phyloP scores from a whole-genome alignment of 495 filamentous ascomycete species.

The Letharia columbiana region DNA sequence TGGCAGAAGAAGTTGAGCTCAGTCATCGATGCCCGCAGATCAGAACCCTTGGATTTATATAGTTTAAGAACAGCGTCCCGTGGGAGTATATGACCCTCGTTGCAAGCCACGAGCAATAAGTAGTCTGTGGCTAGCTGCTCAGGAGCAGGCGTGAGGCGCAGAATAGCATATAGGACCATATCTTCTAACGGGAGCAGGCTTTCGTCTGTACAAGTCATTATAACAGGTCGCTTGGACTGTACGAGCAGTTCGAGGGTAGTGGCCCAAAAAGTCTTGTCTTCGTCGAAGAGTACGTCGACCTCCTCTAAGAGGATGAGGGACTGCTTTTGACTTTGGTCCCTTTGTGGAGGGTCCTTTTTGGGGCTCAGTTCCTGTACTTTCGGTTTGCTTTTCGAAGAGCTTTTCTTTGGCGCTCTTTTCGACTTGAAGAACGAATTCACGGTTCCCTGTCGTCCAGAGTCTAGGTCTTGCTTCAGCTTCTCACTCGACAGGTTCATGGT shows the following conservation, averaged over 20 bases:
- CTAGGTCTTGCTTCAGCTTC: conserved; percentile 48
- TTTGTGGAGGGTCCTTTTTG: conserved; percentile 18
- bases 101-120: conserved; percentile 72
- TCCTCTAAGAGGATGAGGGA: conserved; percentile 94
- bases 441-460: conserved; percentile 62
- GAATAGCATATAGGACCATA: conserved; percentile 71
- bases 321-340: conserved; percentile 62
- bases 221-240: conserved; percentile 80
- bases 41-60: conserved; percentile 55
- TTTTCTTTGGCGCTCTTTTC: conserved; percentile 29
- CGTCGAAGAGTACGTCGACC: conserved; percentile 85
- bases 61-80: conserved; percentile 58
- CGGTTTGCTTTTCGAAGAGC: conserved; percentile 27
- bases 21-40: conserved; percentile 73
- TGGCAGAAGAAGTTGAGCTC: conserved; percentile 96
- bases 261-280: conserved; percentile 90
- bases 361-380: conserved; percentile 30
- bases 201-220: conserved; percentile 94
- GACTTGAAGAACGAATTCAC: conserved; percentile 75
- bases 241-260: conserved; percentile 67
- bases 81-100: conserved; percentile 77
- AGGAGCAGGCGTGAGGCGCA: conserved; percentile 68
- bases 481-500: conserved; percentile 29
- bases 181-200: conserved; percentile 58
- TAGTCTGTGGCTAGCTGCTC: conserved; percentile 67